Evolutionary conservation across 331 rosid genomes (phyloP).

Genomic region (Dryas integrifolia): DNA sequence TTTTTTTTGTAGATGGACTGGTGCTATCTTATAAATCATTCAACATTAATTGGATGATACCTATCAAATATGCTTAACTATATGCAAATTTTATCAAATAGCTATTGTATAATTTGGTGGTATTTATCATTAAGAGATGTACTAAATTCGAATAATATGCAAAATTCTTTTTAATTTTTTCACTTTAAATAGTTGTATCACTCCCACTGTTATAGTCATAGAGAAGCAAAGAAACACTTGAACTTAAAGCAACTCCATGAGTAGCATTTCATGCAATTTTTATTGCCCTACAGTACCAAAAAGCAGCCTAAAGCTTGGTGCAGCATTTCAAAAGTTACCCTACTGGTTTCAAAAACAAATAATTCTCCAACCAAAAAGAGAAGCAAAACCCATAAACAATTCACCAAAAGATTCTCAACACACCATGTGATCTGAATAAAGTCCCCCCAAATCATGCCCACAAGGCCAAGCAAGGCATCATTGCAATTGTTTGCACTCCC

Average conservation of each 20-base stretch:
- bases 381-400: constrained; percentile 51
- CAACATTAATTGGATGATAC: background rate
- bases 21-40: background rate
- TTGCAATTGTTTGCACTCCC: constrained; percentile 32
- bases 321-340: constrained; percentile 36
- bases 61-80: background rate
- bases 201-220: constrained; percentile 9
- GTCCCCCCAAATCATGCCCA: constrained; percentile 30
- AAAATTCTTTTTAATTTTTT: background rate
- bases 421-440: constrained; percentile 45
- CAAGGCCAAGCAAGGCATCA: constrained; percentile 49
- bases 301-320: constrained; percentile 38
- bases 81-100: too few relatives aligned
- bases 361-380: constrained; percentile 36
- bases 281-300: constrained; percentile 18
- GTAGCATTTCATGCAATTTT: constrained; percentile 14
- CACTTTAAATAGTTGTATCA: background rate
- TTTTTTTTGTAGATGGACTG: too few relatives aligned
- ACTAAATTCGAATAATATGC: too few relatives aligned
- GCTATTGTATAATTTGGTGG: too few relatives aligned
- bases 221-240: constrained; percentile 22
- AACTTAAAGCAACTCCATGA: constrained; percentile 23
- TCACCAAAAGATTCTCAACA: constrained; percentile 49
- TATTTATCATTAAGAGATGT: too few relatives aligned
- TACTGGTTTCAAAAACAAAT: constrained; percentile 12